phyloP scores from a whole-genome alignment of 2,329 filamentous ascomycete genomes.

The Botryotinia narcissicola region DNA sequence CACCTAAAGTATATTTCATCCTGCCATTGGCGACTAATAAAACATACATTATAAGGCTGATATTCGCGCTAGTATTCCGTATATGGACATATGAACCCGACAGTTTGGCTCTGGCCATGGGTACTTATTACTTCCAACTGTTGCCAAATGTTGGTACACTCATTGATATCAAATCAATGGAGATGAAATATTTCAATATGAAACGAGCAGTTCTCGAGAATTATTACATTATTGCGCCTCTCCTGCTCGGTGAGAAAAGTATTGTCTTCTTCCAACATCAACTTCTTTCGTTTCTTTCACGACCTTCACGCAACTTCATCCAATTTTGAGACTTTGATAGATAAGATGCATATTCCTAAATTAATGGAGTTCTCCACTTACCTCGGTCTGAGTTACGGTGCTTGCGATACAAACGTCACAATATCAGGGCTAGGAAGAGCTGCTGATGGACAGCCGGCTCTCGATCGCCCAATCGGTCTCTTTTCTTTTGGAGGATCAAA shows the following conservation, averaged over 20 bases:
- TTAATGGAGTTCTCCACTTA: neutral
- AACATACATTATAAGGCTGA: neutral
- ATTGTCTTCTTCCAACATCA: neutral
- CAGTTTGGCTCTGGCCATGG: slow-evolving; percentile 12
- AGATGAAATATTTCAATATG: neutral
- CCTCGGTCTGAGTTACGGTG: neutral
- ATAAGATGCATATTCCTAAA: slow-evolving; percentile 4
- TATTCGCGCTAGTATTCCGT: neutral
- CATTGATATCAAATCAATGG: neutral
- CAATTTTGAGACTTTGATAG: neutral
- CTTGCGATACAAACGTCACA: slow-evolving; percentile 16
- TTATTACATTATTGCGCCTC: neutral
- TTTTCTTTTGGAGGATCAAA: slow-evolving; percentile 13
- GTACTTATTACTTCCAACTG: slow-evolving; percentile 10
- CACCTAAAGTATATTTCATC: neutral
- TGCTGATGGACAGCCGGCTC: slow-evolving; percentile 3
- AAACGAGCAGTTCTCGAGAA: slow-evolving; percentile 6
- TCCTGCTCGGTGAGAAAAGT: neutral
- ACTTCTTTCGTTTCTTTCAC: neutral
- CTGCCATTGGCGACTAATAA: neutral
- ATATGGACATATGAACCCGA: neutral
- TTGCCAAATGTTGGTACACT: neutral
- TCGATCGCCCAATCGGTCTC: neutral
- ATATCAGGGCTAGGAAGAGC: slow-evolving; percentile 2
- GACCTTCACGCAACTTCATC: too few species aligned